phyloP scores from a whole-genome alignment of 352 stramenopile species.

The Pythium chondricola region DNA sequence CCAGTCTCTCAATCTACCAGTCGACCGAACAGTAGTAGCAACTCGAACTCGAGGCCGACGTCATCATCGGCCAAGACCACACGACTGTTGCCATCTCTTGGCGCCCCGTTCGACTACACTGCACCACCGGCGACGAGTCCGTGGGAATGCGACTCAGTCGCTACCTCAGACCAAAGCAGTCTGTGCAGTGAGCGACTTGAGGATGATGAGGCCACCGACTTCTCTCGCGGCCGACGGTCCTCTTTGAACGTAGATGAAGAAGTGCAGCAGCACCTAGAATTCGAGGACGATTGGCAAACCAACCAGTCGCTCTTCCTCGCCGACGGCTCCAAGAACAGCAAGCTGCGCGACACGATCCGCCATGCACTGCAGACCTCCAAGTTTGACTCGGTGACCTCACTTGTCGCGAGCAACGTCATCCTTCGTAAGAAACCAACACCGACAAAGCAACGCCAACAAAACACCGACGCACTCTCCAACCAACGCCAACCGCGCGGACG shows the following conservation, averaged over 20 bases:
- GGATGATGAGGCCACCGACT: conserved; percentile 21
- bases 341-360: conserved; percentile 78
- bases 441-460: background rate
- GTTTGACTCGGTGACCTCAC: conserved; percentile 88
- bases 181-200: conserved; percentile 35
- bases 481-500: conserved; percentile 19
- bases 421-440: conserved; percentile 40
- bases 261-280: background rate
- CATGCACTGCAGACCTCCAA: conserved; percentile 76
- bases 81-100: conserved; percentile 1
- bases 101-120: conserved; percentile 22
- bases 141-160: conserved; percentile 65
- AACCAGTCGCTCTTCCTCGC: conserved; percentile 83
- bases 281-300: conserved; percentile 50
- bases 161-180: conserved; percentile 28
- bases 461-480: background rate
- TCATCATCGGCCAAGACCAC: background rate
- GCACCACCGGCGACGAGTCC: conserved; percentile 22
- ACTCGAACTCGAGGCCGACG: background rate
- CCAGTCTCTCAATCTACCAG: conserved; percentile 13
- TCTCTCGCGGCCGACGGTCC: conserved; percentile 7
- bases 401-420: conserved; percentile 73
- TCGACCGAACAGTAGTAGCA: conserved; percentile 12
- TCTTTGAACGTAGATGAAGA: conserved; percentile 1
- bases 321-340: conserved; percentile 82